These are phyloP conservation scores for Colletotrichum orchidophilum DNA, from an alignment of 2,329 filamentous ascomycete species.

Conservation along the genomic window DNA sequence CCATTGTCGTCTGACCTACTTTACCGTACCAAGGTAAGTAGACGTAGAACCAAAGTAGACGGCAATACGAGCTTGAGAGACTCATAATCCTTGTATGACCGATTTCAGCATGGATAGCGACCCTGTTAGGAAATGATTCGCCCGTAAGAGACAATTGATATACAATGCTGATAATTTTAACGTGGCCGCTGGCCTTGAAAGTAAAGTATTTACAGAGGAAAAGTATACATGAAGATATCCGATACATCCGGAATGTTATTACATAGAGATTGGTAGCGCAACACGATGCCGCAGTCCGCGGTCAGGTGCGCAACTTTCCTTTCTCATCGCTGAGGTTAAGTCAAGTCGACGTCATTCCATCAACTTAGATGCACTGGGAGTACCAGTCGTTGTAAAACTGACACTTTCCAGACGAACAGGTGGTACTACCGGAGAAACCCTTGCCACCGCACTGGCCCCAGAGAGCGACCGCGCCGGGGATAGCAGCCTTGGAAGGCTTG, in stretches of 20 bases:
- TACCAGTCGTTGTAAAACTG: constrained; percentile 35
- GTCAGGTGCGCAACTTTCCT: not conserved
- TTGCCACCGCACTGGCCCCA: constrained; percentile 48
- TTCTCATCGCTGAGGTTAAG: not conserved
- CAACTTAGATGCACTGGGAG: constrained; percentile 31
- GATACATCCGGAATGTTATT: not conserved
- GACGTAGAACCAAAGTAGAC: not conserved
- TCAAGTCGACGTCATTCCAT: not conserved
- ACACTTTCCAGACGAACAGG: constrained; percentile 36
- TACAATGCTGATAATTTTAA: not conserved
- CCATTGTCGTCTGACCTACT: not conserved
- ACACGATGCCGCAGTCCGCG: not conserved
- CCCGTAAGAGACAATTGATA: not conserved
- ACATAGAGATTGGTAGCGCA: not conserved
- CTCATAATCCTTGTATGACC: not conserved
- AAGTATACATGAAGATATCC: not conserved
- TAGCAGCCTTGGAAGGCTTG: not conserved
- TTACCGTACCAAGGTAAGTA: not conserved
- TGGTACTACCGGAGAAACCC: constrained; percentile 34
- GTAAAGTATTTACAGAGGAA: not conserved
- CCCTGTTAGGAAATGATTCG: not conserved
- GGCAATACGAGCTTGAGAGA: not conserved
- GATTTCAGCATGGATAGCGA: not conserved
- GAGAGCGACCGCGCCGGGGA: constrained; percentile 37
- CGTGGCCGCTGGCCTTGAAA: not conserved